These are phyloP conservation scores for Malus hybrid DNA, from an alignment of 331 rosid genomes.

Conservation along the genomic window DNA sequence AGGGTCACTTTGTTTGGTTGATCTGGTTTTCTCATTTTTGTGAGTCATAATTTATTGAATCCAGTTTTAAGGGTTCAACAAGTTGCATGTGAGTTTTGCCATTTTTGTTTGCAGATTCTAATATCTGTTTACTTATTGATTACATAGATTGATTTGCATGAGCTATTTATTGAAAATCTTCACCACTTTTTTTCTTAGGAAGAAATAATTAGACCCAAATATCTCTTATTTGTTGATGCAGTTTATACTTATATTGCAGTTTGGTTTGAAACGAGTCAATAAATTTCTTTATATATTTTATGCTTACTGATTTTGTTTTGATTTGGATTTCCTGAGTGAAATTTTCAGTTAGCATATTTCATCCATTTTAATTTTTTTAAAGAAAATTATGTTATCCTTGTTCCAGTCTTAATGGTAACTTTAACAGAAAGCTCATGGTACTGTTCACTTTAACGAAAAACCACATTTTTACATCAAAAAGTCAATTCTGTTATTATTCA, in stretches of 20 bases:
- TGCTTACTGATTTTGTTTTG: neutral
- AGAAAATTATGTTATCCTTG: neutral
- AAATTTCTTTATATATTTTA: no score
- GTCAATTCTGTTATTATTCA: no score
- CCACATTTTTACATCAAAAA: no score
- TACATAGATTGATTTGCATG: neutral
- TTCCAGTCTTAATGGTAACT: no score
- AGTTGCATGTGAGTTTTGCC: slow-evolving; percentile 1
- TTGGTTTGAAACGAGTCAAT: neutral
- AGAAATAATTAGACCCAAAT: no score
- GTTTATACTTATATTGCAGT: neutral
- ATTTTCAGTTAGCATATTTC: neutral
- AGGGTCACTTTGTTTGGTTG: slow-evolving; percentile 3
- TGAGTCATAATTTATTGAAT: neutral
- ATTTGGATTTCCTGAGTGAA: neutral
- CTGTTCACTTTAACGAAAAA: no score
- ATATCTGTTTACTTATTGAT: neutral
- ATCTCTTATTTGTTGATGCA: neutral
- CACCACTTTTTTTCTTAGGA: no score
- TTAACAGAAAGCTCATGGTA: no score
- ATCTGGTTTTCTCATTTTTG: neutral
- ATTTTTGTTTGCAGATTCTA: neutral
- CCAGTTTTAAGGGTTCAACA: neutral
- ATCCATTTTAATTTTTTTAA: neutral
- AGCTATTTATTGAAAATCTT: neutral